These are phyloP conservation scores for Colletotrichum coccodes DNA, from an alignment of 2,329 filamentous ascomycete species.

Conservation along the genomic window DNA sequence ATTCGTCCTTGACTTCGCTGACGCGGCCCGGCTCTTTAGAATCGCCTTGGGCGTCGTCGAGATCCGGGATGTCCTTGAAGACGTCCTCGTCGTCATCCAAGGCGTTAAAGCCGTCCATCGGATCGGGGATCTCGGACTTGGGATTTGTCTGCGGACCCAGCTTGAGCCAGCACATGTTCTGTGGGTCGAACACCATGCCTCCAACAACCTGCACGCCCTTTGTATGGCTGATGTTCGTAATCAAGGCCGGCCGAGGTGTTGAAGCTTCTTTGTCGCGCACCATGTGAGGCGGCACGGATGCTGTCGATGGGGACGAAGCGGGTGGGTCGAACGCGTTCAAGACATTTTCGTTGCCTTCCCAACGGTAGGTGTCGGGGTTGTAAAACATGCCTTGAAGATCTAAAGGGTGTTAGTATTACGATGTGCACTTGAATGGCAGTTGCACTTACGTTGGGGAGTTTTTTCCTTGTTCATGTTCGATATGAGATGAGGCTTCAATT, in stretches of 20 bases:
- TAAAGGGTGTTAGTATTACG: constrained; percentile 51
- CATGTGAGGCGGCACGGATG: constrained; percentile 54
- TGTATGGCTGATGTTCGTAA: constrained; percentile 86
- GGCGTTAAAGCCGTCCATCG: constrained; percentile 73
- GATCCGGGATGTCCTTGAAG: constrained; percentile 93
- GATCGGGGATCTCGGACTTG: constrained; percentile 62
- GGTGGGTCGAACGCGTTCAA: constrained; percentile 81
- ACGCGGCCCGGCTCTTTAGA: constrained; percentile 60
- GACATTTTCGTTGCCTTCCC: constrained; percentile 96
- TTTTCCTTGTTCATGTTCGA: constrained; percentile 81
- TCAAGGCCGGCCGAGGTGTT: constrained; percentile 80
- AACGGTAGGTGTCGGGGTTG: constrained; percentile 85
- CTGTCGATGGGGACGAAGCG: constrained; percentile 62
- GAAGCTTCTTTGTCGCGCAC: constrained; percentile 66
- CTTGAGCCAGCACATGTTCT: constrained; percentile 98
- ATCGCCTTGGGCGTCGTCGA: constrained; percentile 74
- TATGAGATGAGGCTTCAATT: constrained; percentile 86
- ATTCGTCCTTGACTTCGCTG: constrained; percentile 77
- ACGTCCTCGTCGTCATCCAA: constrained; percentile 91
- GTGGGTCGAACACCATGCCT: constrained; percentile 98
- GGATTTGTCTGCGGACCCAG: constrained; percentile 62
- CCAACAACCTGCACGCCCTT: constrained; percentile 93
- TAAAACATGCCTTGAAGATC: constrained; percentile 96
- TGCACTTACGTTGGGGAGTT: constrained; percentile 79
- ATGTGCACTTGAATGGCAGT: neutral